Percentiles rank a stretch among this genome's conserved stretches.
Evolutionary conservation across 139 green algal genomes (phyloP).

Genomic region (Tetradesmus obliquus): DNA sequence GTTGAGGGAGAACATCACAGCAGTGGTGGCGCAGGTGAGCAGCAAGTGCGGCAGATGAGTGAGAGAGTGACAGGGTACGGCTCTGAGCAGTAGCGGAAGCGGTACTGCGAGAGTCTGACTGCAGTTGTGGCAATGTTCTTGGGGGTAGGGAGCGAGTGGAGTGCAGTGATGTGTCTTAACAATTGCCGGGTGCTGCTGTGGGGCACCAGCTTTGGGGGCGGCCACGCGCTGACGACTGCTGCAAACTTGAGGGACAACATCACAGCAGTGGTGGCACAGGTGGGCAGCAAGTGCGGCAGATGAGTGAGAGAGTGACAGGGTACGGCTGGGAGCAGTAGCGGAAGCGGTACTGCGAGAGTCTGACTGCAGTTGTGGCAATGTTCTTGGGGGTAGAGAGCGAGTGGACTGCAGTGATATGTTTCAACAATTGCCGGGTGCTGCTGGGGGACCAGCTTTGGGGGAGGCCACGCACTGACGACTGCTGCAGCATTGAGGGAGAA

Average conservation of each 20-base stretch:
- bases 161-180: not conserved
- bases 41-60: not conserved
- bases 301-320: not conserved
- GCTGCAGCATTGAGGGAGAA: not conserved
- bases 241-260: not conserved
- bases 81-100: not conserved
- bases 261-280: constrained; percentile 40
- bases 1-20: not conserved
- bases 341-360: not conserved
- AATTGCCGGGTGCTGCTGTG: constrained; percentile 14
- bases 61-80: not conserved
- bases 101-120: not conserved
- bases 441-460: constrained; percentile 37
- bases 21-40: constrained; percentile 43
- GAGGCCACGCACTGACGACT: constrained; percentile 25
- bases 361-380: not conserved
- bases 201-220: constrained; percentile 30
- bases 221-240: constrained; percentile 23
- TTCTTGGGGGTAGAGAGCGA: not conserved
- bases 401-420: constrained; percentile 8
- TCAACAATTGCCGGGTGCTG: too few species aligned
- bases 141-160: not conserved
- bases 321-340: too few species aligned
- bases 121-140: not conserved
- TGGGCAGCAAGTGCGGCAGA: not conserved